Conservation (phyloP, 495 filamentous ascomycete species). For the Penicillium paradoxum region DNA sequence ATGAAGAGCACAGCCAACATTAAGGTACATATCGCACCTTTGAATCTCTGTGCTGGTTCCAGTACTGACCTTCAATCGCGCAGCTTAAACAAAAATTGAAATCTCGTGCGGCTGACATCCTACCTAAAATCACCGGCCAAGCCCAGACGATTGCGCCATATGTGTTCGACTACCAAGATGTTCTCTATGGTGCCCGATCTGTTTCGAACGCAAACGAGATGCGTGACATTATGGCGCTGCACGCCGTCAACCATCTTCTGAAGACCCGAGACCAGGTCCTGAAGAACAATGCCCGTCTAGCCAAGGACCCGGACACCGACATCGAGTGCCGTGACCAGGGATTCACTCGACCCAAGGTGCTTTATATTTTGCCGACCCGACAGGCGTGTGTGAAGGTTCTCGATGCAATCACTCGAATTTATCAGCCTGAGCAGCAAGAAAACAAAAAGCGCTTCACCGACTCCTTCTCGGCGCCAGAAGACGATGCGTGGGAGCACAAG, state of each 20-base stretch:
- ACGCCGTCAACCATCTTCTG: conserved; percentile 84
- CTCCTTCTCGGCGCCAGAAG: conserved; percentile 60
- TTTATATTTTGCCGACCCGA: conserved; percentile 82
- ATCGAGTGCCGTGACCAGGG: conserved; percentile 89
- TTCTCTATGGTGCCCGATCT: conserved; percentile 70
- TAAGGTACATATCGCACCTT: conserved; percentile 23
- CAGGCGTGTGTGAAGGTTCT: conserved; percentile 75
- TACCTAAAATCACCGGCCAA: conserved; percentile 32
- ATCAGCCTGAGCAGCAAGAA: conserved; percentile 84
- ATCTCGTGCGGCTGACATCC: conserved; percentile 26
- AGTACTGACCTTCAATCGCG: neutral
- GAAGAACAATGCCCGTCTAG: conserved; percentile 79
- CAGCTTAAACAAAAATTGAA: conserved; percentile 46
- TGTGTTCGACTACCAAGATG: conserved; percentile 71
- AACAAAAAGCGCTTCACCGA: conserved; percentile 91
- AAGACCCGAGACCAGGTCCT: conserved; percentile 89
- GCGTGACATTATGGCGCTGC: conserved; percentile 70
- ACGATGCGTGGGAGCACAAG: conserved; percentile 63
- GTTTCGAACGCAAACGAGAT: conserved; percentile 58
- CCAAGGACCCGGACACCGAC: conserved; percentile 55
- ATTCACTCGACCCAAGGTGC: conserved; percentile 88
- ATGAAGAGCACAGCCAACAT: conserved; percentile 34
- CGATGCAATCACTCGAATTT: conserved; percentile 65
- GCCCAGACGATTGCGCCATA: conserved; percentile 36
- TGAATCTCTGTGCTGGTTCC: neutral